Base-by-base conservation (phyloP, 176 grass and related monocot genomes). In the Tillandsia fasciculata region DNA sequence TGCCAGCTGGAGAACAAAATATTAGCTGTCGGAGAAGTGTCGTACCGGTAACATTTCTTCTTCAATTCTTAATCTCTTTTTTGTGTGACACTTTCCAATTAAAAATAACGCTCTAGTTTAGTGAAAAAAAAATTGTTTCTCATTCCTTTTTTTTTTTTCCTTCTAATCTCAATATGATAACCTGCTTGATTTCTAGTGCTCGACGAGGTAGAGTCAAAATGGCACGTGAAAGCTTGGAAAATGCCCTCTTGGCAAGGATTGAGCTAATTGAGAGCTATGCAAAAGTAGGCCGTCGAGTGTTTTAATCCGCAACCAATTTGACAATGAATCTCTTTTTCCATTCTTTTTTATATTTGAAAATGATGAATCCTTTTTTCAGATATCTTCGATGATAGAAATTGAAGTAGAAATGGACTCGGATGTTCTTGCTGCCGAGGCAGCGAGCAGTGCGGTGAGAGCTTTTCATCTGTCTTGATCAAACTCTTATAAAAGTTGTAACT, bases 311-410 rank as follows among this genome's bases (percentile, higher is more conserved):
- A 63, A 52, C 68, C 23, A 52, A n/a, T 80, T 24, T n/a, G 68
- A 67, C 10, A 56, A 63, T 7, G 50, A 74, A 47, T 26, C 17
- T 80, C 14, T 68, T 9, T 61, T 49, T 74, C 18, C 65, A 24
- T 51, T 1, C 15, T 10, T 75, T 15, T 75, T 69, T 18, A 12
- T 56, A 47, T 7, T 12, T 52, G 3, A 11, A 49, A 74, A 50
- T 81, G 47, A 4, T 42, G 33, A 42, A 42, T 42, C 33, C 33
- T 47, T 66, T 51, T 80, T 72, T 13, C 72, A 97, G 93, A 77
- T 92, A 72, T 92, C 89, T 83, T 97, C 93, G 48, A 97, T 97
- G 93, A 92, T 97, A 72, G 93, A 97, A 81, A 97, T 97, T 75
- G 93, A 97, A 97, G 84, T 97, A 53, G 93, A 97, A 82, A 92